phyloP scores from a whole-genome alignment of 2,329 filamentous ascomycete species.

The Periconia sp. region DNA sequence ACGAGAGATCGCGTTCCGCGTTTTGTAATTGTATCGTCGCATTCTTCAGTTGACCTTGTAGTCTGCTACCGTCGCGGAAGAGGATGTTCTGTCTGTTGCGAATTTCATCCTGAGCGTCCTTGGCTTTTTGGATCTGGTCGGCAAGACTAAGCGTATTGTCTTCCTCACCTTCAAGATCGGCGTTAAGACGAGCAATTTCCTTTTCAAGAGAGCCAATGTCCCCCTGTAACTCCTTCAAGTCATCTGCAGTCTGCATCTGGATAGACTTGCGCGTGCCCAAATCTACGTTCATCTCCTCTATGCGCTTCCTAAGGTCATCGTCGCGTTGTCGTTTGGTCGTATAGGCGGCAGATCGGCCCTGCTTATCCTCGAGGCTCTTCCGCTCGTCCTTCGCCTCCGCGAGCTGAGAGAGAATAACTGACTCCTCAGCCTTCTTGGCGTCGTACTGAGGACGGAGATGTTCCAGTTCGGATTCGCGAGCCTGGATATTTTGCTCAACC shows the following conservation, averaged over 20 bases:
- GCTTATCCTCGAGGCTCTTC: conserved; percentile 86
- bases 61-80: conserved; percentile 86
- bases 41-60: conserved; percentile 77
- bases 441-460: conserved; percentile 79
- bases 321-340: conserved; percentile 88
- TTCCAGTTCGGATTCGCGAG: conserved; percentile 77
- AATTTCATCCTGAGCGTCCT: conserved; percentile 78
- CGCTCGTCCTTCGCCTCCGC: conserved; percentile 77
- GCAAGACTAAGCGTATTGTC: conserved; percentile 74
- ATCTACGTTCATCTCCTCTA: conserved; percentile 77
- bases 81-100: conserved; percentile 87
- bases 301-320: conserved; percentile 78
- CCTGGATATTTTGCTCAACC: conserved; percentile 74
- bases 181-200: conserved; percentile 72
- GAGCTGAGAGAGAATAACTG: conserved; percentile 71
- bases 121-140: conserved; percentile 76
- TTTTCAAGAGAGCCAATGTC: conserved; percentile 75
- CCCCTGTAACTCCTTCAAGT: conserved; percentile 73
- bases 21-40: conserved; percentile 77
- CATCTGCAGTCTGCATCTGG: conserved; percentile 81
- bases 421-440: conserved; percentile 74
- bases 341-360: conserved; percentile 86
- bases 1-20: conserved; percentile 77
- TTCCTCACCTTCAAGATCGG: conserved; percentile 79
- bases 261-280: conserved; percentile 84